A percentile compares a stretch with the other conserved stretches of the same genome.
phyloP scores from a whole-genome alignment of 176 grass and related monocot species.

The Oryza australiensis region DNA sequence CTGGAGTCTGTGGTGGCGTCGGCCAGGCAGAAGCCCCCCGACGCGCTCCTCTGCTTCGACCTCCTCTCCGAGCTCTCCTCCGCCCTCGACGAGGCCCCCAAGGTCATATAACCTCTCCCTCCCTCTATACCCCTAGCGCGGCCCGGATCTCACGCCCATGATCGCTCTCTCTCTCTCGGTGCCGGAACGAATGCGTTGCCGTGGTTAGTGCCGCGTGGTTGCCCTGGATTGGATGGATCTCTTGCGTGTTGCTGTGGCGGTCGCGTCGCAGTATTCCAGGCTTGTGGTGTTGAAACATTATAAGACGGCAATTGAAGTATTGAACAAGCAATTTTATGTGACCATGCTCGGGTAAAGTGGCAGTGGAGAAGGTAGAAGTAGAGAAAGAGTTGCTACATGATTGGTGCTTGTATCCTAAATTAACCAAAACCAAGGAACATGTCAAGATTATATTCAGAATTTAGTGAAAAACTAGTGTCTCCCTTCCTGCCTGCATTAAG shows the following conservation, averaged over 20 bases:
- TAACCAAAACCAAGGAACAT: background rate
- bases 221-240: background rate
- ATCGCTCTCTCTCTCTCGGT: background rate
- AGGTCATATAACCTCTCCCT: constrained; percentile 40
- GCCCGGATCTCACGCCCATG: background rate
- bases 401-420: background rate
- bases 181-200: background rate
- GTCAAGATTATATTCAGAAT: background rate
- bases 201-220: background rate
- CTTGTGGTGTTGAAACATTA: background rate
- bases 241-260: background rate
- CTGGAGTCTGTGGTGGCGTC: constrained; percentile 91
- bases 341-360: constrained; percentile 1
- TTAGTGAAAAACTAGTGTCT: background rate
- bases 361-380: background rate
- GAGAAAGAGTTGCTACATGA: background rate
- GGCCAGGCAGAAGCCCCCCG: constrained; percentile 70
- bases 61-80: constrained; percentile 94
- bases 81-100: constrained; percentile 76
- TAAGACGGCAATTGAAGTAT: background rate
- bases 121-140: background rate
- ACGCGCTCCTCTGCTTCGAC: constrained; percentile 94
- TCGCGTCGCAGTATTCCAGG: background rate
- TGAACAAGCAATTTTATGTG: background rate
- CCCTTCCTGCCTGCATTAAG: background rate